Evolutionary conservation across 1,139 yeast genomes (phyloP), one percentile per base, ranked within the genome.

Genomic region (Kurtzmaniella quercitrusa): DNA sequence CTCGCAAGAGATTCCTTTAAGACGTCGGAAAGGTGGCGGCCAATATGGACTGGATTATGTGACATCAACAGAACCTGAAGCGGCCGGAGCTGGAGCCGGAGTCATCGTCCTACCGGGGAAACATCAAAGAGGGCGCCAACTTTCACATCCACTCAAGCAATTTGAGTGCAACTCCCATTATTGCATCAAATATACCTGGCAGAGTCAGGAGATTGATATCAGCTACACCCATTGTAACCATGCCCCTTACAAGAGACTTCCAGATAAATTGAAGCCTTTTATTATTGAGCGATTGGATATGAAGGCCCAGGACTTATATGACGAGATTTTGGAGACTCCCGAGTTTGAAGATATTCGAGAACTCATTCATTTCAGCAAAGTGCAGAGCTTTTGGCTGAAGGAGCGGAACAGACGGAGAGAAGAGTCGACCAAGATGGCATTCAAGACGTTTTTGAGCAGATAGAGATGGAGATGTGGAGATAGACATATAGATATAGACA

Each of bases 361-460:
- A 17, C 38, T 52, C 23, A 50, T 55, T 25, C 46, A 38, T 40
- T 52, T 54, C 43, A 51, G 52, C 36, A 55, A 55, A 39, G 56
- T 55, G 10, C 59, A 55, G 42, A 53, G 57, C 29, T 55, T 37
- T 45, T 55, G 59, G 58, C 55, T 58, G 14, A 54, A 53, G 37
- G 57, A 52, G 41, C 37, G 58, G 25, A 50, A 45, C 6, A 48
- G 42, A 16, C 46, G 43, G 41, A 52, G 49, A 38, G 51, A 51
- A 17, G 52, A 51, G 34, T 44, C 51, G 15, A 54, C 57, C 6
- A 54, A 53, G 37, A 51, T 48, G 33, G 58, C 59, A 15, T 55
- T 55, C 42, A 48, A 50, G 38, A 46, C 44, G 25, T 55, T 54
- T 40, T 50, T 55, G 39, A 46, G 45, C 18, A 34, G 34, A 14